Base-by-base conservation (phyloP, 2,329 filamentous ascomycete genomes). In the Clarireedia homoeocarpa region DNA sequence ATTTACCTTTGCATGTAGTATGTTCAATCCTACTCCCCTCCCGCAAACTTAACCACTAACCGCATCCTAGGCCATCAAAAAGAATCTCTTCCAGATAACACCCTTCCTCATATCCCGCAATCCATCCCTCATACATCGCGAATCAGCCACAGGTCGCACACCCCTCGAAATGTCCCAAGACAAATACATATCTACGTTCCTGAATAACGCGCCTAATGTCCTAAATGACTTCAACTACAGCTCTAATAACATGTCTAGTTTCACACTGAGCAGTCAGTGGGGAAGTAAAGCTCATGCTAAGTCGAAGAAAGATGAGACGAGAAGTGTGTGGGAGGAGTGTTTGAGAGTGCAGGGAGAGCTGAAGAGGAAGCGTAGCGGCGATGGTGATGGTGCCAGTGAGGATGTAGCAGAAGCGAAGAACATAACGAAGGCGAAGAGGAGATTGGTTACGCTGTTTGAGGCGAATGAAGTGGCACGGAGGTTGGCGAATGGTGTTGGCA, bases 71-170 rank as follows among this genome's bases (percentile, higher is more conserved):
- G 64, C 66, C 7, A 59, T 67, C 50, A 67, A 63, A 51, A 55
- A 59, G 26, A 56, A 54, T 4, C 51, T 59, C n/a, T 58, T 53
- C 44, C 54, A 53, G 2, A 56, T 67, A 1, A 61, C 63, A 12
- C 54, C 54, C 6, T 65, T 53, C 49, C 58, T 69, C 45, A 57
- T 69, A 10, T 50, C 53, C 4, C 59, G 61, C 10, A 64, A 66
- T 3, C 59, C 66, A 0, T 26, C 52, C 0, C 64, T 88, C 3
- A 70, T 91, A 10, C 77, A 81, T 62, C 80, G 84, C 23, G 89
- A 94, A 68, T 91, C 91, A 62, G 82, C 87, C 0, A 87, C 87
- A 0, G 89, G 89, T 1, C 78, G 81, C 15, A 94, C 88, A 0
- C 85, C 89, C 0, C 75, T 78, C 27, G 88, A 94, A 63, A 71